These are phyloP conservation scores for Monilinia polystroma DNA, from an alignment of 2,329 filamentous ascomycete genomes.

Conservation along the genomic window DNA sequence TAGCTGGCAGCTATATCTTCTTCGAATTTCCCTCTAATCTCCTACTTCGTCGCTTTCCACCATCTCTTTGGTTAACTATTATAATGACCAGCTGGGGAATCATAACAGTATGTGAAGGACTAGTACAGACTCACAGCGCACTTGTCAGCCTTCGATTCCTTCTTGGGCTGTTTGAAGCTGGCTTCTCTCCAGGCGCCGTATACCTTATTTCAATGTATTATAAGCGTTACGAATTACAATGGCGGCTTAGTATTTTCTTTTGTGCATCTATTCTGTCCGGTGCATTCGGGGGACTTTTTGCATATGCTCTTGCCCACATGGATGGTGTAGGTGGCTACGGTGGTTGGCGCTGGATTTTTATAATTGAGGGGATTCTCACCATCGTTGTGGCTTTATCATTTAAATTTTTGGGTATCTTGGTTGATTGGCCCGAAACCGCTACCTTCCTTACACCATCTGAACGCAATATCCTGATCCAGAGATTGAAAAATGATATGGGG, in stretches of 20 bases:
- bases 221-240: slow-evolving; percentile 50
- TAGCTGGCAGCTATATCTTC: slow-evolving; percentile 40
- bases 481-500: slow-evolving; percentile 31
- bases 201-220: slow-evolving; percentile 52
- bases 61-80: slow-evolving; percentile 42
- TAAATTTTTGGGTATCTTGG: slow-evolving; percentile 47
- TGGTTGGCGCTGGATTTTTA: slow-evolving; percentile 47
- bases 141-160: slow-evolving; percentile 69
- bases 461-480: slow-evolving; percentile 32
- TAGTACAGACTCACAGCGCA: slow-evolving; percentile 55
- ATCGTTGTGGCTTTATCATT: slow-evolving; percentile 38
- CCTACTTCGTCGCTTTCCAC: slow-evolving; percentile 39
- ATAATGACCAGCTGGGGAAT: slow-evolving; percentile 50
- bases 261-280: slow-evolving; percentile 53
- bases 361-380: slow-evolving; percentile 47
- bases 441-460: slow-evolving; percentile 46
- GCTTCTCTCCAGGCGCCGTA: slow-evolving; percentile 60
- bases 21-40: slow-evolving; percentile 40
- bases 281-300: slow-evolving; percentile 55
- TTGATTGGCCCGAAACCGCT: slow-evolving; percentile 47
- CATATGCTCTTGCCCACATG: slow-evolving; percentile 55
- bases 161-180: slow-evolving; percentile 51
- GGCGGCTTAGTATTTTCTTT: slow-evolving; percentile 55
- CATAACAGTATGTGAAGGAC: slow-evolving; percentile 30
- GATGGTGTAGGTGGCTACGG: slow-evolving; percentile 49